phyloP scores from a whole-genome alignment of 2,329 filamentous ascomycete species.

The Monosporascus sp. region DNA sequence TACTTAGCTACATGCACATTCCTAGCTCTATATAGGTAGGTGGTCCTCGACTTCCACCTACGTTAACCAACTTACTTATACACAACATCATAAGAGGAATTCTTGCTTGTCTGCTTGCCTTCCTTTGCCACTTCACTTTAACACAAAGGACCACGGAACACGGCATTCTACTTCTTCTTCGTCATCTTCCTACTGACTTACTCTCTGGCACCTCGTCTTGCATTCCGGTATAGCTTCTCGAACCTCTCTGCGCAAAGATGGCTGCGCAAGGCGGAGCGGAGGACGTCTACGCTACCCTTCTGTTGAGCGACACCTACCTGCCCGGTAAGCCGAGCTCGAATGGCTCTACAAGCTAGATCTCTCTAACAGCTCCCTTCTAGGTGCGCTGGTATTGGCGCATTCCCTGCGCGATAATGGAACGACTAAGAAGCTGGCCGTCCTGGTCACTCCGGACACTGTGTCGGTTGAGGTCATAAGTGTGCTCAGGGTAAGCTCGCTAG shows the following conservation, averaged over 20 bases:
- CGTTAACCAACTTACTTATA: too few relatives aligned
- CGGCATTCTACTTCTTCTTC: background rate
- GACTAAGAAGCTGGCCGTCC: constrained; percentile 74
- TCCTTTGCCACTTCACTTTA: too few relatives aligned
- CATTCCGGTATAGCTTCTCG: background rate
- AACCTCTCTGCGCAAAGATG: constrained; percentile 16
- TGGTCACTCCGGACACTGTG: constrained; percentile 77
- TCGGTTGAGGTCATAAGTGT: constrained; percentile 69
- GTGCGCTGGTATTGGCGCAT: constrained; percentile 88
- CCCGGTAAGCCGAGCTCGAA: constrained; percentile 57
- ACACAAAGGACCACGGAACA: too few relatives aligned
- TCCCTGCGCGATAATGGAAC: constrained; percentile 89
- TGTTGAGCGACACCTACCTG: constrained; percentile 87
- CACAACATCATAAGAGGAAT: too few relatives aligned
- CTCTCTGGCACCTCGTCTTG: background rate
- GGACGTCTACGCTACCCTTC: constrained; percentile 61
- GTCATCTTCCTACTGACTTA: background rate
- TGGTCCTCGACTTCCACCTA: too few relatives aligned
- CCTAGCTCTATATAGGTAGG: too few relatives aligned
- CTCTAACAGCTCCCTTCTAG: constrained; percentile 38
- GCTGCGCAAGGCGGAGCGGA: constrained; percentile 28
- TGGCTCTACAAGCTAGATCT: constrained; percentile 6
- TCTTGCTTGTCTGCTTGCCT: too few relatives aligned
- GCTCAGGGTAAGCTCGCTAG: constrained; percentile 56
- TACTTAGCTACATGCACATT: too few relatives aligned